A percentile compares a stretch with the other conserved stretches of the same genome.
phyloP scores from a whole-genome alignment of 495 filamentous ascomycete genomes.

The Podospora anserina region DNA sequence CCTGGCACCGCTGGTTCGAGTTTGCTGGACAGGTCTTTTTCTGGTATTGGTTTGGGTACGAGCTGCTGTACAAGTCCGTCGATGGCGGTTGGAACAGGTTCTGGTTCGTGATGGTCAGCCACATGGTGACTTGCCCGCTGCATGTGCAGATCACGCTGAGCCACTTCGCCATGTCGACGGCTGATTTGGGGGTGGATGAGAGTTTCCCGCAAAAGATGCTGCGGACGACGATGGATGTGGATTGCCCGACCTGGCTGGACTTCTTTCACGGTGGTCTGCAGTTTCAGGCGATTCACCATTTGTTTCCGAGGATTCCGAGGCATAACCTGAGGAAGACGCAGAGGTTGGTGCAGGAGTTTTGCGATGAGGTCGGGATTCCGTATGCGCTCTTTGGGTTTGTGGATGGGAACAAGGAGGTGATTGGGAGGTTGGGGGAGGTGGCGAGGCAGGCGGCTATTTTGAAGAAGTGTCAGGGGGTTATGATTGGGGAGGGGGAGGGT shows the following conservation, averaged over 20 bases:
- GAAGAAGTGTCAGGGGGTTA: constrained; percentile 76
- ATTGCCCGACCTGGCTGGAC: constrained; percentile 92
- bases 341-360: constrained; percentile 82
- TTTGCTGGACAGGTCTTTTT: constrained; percentile 79
- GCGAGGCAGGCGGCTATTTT: constrained; percentile 82
- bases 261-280: constrained; percentile 96
- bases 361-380: constrained; percentile 83
- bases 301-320: constrained; percentile 89
- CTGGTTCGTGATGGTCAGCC: constrained; percentile 77
- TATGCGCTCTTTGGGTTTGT: constrained; percentile 94
- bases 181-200: constrained; percentile 81
- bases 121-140: constrained; percentile 79
- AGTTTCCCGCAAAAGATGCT: constrained; percentile 97
- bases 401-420: constrained; percentile 85
- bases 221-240: constrained; percentile 96
- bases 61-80: constrained; percentile 71
- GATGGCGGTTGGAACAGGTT: constrained; percentile 68
- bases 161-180: constrained; percentile 95
- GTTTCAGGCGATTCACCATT: constrained; percentile 94
- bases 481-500: constrained; percentile 38
- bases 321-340: constrained; percentile 87
- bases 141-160: constrained; percentile 96
- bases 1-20: constrained; percentile 89
- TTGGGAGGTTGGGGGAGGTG: constrained; percentile 79
- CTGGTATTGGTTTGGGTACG: constrained; percentile 93